Percentiles rank a stretch among this genome's conserved stretches.
Evolutionary conservation across 176 grass and related monocot species (phyloP).

Genomic region (Coix lacrymajobi): DNA sequence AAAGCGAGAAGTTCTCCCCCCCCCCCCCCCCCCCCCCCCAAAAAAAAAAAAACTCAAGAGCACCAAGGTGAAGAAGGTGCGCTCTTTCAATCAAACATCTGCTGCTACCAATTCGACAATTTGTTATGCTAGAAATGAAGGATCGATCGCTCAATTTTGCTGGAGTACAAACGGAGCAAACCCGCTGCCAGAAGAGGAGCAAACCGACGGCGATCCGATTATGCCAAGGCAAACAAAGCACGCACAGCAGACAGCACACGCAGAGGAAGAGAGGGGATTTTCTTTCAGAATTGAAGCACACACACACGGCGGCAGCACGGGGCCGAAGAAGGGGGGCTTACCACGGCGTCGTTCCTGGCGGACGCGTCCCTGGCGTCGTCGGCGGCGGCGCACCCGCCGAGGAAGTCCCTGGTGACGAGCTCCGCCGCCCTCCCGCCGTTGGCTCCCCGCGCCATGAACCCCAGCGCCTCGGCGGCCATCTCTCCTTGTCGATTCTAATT

Average conservation of each 20-base stretch:
- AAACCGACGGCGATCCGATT: too few species aligned
- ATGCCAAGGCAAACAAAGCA: too few species aligned
- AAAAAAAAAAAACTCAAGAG: not conserved
- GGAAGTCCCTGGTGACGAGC: conserved; percentile 88
- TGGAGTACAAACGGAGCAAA: too few species aligned
- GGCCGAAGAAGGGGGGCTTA: not conserved
- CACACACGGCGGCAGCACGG: not conserved
- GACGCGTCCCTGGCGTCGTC: conserved; percentile 37
- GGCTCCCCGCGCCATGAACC: conserved; percentile 47
- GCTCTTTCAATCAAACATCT: not conserved
- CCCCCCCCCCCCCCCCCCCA: too few species aligned
- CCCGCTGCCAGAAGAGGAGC: too few species aligned
- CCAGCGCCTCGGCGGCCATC: conserved; percentile 70
- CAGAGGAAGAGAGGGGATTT: not conserved
- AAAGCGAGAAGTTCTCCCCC: not conserved
- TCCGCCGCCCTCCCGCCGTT: conserved; percentile 43
- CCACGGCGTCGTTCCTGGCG: conserved; percentile 31
- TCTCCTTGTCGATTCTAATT: not conserved
- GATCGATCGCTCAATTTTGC: too few species aligned
- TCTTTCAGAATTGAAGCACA: not conserved
- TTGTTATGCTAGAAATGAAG: too few species aligned
- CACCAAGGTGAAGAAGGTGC: not conserved
- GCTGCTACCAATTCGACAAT: not conserved
- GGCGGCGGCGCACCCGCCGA: conserved; percentile 50
- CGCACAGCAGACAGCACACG: too few species aligned